A percentile compares a stretch with the other conserved stretches of the same genome.
Evolutionary conservation across 768 basidiomycete genomes (phyloP).

Genomic region (Phylloporus rhodoxanthus): DNA sequence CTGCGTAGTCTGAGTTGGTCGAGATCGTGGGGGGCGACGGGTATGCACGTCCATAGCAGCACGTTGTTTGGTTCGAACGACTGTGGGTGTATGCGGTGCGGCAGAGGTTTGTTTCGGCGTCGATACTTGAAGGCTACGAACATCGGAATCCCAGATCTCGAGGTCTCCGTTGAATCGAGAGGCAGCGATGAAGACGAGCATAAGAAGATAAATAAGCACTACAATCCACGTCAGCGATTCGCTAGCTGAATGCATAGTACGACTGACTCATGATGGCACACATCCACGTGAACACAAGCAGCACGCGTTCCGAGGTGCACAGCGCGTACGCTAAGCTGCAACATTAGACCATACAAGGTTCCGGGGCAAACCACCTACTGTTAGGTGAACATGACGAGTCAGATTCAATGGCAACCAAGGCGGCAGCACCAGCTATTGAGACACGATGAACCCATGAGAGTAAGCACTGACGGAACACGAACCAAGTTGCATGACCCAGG

Average conservation of each 20-base stretch:
- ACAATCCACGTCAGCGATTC: slow-evolving; percentile 3
- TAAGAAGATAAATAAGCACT: slow-evolving; percentile 59
- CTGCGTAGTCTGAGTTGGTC: slow-evolving; percentile 27
- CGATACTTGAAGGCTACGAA: slow-evolving; percentile 40
- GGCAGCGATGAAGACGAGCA: slow-evolving; percentile 41
- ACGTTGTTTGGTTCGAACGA: slow-evolving; percentile 34
- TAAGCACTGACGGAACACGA: slow-evolving; percentile 15
- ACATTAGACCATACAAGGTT: slow-evolving; percentile 1
- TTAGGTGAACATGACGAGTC: slow-evolving; percentile 30
- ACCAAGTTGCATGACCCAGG: slow-evolving; percentile 60
- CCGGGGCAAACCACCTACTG: slow-evolving; percentile 20
- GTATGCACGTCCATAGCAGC: slow-evolving; percentile 36
- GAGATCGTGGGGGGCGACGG: slow-evolving; percentile 38
- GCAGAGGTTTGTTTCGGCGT: slow-evolving; percentile 28
- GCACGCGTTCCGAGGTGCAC: slow-evolving; percentile 51
- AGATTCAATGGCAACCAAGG: slow-evolving; percentile 39
- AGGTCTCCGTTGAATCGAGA: slow-evolving; percentile 40
- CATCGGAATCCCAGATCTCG: slow-evolving; percentile 46
- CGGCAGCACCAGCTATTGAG: slow-evolving; percentile 46
- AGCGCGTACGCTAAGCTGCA: background rate
- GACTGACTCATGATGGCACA: slow-evolving; percentile 39
- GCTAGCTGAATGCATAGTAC: background rate
- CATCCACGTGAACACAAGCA: slow-evolving; percentile 59
- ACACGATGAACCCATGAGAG: slow-evolving; percentile 4
- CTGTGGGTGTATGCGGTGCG: slow-evolving; percentile 32